Base-by-base conservation (phyloP, 2,329 filamentous ascomycete species). In the Ophiostoma tasmaniense region DNA sequence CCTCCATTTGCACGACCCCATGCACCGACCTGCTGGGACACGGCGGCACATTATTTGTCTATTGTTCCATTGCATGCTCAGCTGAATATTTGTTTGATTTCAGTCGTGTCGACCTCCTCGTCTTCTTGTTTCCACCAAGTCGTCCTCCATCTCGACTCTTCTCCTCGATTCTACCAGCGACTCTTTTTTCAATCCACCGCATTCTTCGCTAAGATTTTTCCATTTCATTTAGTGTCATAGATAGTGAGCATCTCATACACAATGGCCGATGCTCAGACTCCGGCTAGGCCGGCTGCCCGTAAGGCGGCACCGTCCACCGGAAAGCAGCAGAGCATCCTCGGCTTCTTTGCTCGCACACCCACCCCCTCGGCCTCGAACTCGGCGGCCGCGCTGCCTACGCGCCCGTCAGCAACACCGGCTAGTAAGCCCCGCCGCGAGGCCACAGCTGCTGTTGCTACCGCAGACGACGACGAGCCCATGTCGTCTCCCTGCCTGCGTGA, bases 281-380 rank as follows among this genome's bases (percentile, higher is more conserved):
- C 79, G 35, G 76, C 78, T 45, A 78, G 75, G 72, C 74, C 77
- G 28, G 71, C 76, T 25, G 73, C 74, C 45, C 80, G 78, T 74
- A 80, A 85, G 74, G 76, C 80, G 59, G 78, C 78, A 62, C 78
- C 79, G 62, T 84, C 84, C 25, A 78, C 80, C 6, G 78, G 78
- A 71, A 88, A 87, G 75, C 88, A 86, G 74, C 89, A 91, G 76
- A 91, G 89, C 67, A 92, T 95, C 70, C 81, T 92, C 45, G 90
- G 90, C 61, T 95, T 95, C 83, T 94, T 94, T 75, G 84, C 89
- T 73, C 92, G 90, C 76, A 73, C 74, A 67, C 72, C 69, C n/a
- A 55, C 59, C 10, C 28, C 50, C 30, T 42, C 35, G 35, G 50
- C 50, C 17, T 55, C 50, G 10, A 8, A 10, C 3, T 55, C 50